These are phyloP conservation scores for Conticribra guillardii DNA, from an alignment of 108 stramenopile genomes.

Conservation along the genomic window DNA sequence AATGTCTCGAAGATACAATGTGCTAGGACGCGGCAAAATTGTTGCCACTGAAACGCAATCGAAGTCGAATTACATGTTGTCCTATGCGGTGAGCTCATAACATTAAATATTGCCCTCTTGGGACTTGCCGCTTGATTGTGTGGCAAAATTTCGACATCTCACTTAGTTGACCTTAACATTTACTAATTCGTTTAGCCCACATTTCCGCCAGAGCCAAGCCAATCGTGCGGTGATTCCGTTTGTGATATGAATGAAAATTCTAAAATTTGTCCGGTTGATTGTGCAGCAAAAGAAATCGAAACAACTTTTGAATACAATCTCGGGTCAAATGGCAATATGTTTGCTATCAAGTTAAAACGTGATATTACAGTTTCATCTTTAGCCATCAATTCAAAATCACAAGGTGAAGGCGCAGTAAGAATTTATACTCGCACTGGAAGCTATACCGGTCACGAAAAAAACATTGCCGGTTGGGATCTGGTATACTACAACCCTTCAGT, in stretches of 20 bases:
- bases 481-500: constrained; percentile 19
- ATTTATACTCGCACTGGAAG: constrained; percentile 28
- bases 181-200: neutral
- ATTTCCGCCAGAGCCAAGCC: too few relatives aligned
- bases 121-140: too few relatives aligned
- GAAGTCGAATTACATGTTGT: too few relatives aligned
- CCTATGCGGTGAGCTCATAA: too few relatives aligned
- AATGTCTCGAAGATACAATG: too few relatives aligned
- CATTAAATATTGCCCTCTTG: too few relatives aligned
- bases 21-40: too few relatives aligned
- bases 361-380: constrained; percentile 19
- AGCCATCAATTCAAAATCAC: constrained; percentile 15
- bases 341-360: constrained; percentile 15
- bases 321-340: constrained; percentile 22
- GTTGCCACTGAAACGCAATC: too few relatives aligned
- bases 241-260: constrained; percentile 7
- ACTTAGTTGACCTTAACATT: too few relatives aligned
- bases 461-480: constrained; percentile 14
- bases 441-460: constrained; percentile 12
- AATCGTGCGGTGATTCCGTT: constrained; percentile 19
- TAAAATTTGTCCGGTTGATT: constrained; percentile 20
- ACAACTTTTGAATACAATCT: constrained; percentile 27
- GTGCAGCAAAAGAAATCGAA: constrained; percentile 7
- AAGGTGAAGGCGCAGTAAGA: constrained; percentile 19
- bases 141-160: too few relatives aligned